Conservation (phyloP, 1,284 basidiomycete genomes). For the Cerioporus squamosus region DNA sequence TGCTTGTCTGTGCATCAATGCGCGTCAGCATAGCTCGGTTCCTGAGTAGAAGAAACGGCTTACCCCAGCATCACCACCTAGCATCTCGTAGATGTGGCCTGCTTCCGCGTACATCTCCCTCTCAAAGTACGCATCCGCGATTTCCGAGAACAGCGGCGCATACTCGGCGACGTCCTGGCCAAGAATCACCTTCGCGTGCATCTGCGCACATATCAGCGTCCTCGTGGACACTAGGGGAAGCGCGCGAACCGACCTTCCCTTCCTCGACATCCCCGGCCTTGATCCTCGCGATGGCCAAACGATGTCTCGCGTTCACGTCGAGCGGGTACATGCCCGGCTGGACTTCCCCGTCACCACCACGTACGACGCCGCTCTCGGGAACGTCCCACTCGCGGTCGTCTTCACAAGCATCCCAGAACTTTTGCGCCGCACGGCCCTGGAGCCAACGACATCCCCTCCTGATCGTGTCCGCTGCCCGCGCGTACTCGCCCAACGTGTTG, state of each 20-base stretch:
- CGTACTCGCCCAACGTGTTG: slow-evolving; percentile 71
- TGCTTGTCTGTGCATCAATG: slow-evolving; percentile 56
- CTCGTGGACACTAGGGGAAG: neutral
- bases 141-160: slow-evolving; percentile 78
- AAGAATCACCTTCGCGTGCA: slow-evolving; percentile 77
- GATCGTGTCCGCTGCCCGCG: slow-evolving; percentile 73
- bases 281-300: slow-evolving; percentile 87
- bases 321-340: slow-evolving; percentile 65
- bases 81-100: slow-evolving; percentile 74
- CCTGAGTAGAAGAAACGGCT: slow-evolving; percentile 25
- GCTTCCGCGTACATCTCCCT: slow-evolving; percentile 76
- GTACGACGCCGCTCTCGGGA: slow-evolving; percentile 37
- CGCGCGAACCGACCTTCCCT: slow-evolving; percentile 64
- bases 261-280: slow-evolving; percentile 83
- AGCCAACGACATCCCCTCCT: slow-evolving; percentile 87
- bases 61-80: slow-evolving; percentile 76
- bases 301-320: slow-evolving; percentile 83
- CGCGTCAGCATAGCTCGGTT: neutral
- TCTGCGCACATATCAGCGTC: slow-evolving; percentile 43
- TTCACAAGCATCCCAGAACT: slow-evolving; percentile 80
- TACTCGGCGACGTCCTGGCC: slow-evolving; percentile 77
- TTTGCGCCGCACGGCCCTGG: slow-evolving; percentile 77
- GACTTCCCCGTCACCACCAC: slow-evolving; percentile 39
- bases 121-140: slow-evolving; percentile 86
- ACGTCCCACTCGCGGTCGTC: slow-evolving; percentile 91